Base-by-base conservation (phyloP, 2,329 filamentous ascomycete species). In the Aspergillus vadensis region DNA sequence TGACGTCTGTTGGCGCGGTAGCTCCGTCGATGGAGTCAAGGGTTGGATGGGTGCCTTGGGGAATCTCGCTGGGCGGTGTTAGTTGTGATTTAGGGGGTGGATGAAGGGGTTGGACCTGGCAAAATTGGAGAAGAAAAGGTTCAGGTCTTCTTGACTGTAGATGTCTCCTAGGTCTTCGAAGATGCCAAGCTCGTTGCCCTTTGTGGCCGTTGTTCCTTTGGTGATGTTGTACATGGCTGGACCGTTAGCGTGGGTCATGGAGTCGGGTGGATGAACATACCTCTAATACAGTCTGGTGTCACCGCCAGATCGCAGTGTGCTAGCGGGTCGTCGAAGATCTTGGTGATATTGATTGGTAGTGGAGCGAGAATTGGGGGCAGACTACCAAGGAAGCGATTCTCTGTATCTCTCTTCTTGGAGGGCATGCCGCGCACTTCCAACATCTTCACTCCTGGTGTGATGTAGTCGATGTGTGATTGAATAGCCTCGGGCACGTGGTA, bases 401-500 rank as follows among this genome's bases (percentile, higher is more conserved):
- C 62, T 12, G 63, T 41, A 39, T 9, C 58, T 10, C 48, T 25
- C 14, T 54, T 66, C 12, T 62, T 52, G 6, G 69, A 57, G 21
- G 38, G 55, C 8, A 52, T 60, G 5, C 62, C 63, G 8, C 65
- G 67, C 30, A 74, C 67, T 50, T 74, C 73, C 8, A 76, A 62
- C 14, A 71, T 59, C 51, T 74, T 70, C 30, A 78, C 64, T 23
- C 76, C 76, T 2, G 84, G 84, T 0, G 81, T 85, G 39, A 86
- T 80, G 69, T 85, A 86, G 71, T 86, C 83, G 55, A 86, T 75
- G 59, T 85, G 81, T 10, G 75, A 64, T 47, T 76, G 76, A 14
- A 86, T 64, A 43, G 79, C 69, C 27, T 75, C 74, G 1, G 83
- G 83, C 2, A 86, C 72, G 58, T 83, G 81, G 69, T 85, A 84